Percentiles rank a stretch among this genome's conserved stretches.
Conservation (phyloP, 176 grass and related monocot species). For the Ananas comosus region DNA sequence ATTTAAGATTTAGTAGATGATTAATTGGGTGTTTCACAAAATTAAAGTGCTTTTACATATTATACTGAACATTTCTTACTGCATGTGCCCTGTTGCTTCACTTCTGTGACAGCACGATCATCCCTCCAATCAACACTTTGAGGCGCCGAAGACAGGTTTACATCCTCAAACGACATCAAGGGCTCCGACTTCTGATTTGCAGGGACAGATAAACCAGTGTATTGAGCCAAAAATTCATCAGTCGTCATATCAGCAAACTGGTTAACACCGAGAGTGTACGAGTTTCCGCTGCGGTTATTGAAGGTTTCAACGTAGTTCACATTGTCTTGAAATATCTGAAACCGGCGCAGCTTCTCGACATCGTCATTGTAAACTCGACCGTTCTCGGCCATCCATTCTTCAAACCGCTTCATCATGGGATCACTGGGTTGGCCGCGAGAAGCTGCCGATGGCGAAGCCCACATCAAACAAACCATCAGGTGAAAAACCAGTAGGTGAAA, state of each 20-base stretch:
- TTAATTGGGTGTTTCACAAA: too few species aligned
- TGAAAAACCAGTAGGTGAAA: too few species aligned
- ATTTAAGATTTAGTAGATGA: too few species aligned
- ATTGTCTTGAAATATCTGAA: conserved; percentile 15
- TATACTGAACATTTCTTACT: conserved; percentile 4
- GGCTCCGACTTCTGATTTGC: background rate
- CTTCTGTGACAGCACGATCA: conserved; percentile 19
- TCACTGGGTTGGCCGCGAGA: background rate
- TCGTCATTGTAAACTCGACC: conserved; percentile 9
- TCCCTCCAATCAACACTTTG: conserved; percentile 15
- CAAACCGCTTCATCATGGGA: conserved; percentile 11
- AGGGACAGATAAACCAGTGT: background rate
- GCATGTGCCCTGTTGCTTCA: conserved; percentile 20
- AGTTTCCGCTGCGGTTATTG: background rate
- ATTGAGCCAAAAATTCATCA: conserved; percentile 7
- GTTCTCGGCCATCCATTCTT: conserved; percentile 10
- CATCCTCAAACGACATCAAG: background rate
- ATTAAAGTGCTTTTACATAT: too few species aligned
- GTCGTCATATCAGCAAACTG: conserved; percentile 10
- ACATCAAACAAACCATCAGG: too few species aligned
- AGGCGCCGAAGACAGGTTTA: background rate
- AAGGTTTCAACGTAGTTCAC: conserved; percentile 20
- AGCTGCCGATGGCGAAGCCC: background rate
- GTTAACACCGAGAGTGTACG: conserved; percentile 4
- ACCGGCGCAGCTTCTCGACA: conserved; percentile 7